Evolutionary conservation across 2,329 filamentous ascomycete genomes (phyloP).

Genomic region (Colletotrichum tamarilloi): DNA sequence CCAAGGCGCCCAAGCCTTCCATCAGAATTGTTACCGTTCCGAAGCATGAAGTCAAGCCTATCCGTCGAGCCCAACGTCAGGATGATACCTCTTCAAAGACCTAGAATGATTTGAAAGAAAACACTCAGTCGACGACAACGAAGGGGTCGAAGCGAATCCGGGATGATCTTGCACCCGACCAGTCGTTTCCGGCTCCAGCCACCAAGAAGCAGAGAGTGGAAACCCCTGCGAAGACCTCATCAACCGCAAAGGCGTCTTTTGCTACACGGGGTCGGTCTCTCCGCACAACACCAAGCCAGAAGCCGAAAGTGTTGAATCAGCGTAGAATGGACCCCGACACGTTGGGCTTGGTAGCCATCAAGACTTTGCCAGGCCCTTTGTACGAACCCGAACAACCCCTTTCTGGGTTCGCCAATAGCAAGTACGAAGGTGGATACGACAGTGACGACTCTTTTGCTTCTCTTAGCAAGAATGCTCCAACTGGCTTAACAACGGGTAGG

Average conservation of each 20-base stretch:
- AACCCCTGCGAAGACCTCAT: neutral
- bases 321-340: conserved; percentile 14
- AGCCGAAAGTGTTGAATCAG: conserved; percentile 23
- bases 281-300: neutral
- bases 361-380: conserved; percentile 13
- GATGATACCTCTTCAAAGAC: conserved; percentile 10
- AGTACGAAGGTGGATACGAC: neutral
- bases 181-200: neutral
- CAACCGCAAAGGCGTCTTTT: neutral
- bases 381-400: conserved; percentile 6
- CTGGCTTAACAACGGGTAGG: neutral
- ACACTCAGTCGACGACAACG: neutral
- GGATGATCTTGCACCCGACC: neutral
- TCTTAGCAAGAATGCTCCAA: neutral
- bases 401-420: neutral
- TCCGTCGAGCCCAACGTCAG: neutral
- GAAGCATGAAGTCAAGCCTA: neutral
- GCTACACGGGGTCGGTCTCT: neutral
- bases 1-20: conserved; percentile 9
- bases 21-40: conserved; percentile 5
- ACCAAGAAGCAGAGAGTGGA: neutral
- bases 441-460: neutral
- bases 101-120: conserved; percentile 18
- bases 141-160: neutral
- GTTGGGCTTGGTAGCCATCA: conserved; percentile 17